These are phyloP conservation scores for Erodium moschatum DNA, from an alignment of 441 rosid species.

Conservation along the genomic window DNA sequence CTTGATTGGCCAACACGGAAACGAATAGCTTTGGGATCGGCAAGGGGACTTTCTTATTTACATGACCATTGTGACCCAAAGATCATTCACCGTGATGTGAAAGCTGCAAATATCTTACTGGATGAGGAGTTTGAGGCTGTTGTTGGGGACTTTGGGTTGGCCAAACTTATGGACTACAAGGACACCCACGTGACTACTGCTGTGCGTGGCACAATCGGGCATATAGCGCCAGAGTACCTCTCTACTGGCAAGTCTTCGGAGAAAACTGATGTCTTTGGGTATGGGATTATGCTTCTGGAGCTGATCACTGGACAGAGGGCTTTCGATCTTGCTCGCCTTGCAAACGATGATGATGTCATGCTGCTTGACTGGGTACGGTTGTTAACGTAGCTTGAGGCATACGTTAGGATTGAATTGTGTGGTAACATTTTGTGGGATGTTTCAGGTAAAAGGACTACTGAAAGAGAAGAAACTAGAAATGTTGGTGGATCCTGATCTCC, in stretches of 20 bases:
- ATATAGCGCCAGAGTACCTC: too few relatives aligned
- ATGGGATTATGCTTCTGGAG: conserved; percentile 80
- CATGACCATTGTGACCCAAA: conserved; percentile 86
- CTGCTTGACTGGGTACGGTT: conserved; percentile 69
- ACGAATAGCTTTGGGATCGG: conserved; percentile 68
- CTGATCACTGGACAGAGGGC: conserved; percentile 81
- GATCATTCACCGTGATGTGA: conserved; percentile 78
- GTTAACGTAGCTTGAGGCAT: background rate
- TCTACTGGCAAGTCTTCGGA: conserved; percentile 77
- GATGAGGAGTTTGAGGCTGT: conserved; percentile 85
- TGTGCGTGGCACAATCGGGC: too few relatives aligned
- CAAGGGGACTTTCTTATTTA: conserved; percentile 69
- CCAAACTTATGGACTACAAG: too few relatives aligned
- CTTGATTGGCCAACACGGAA: conserved; percentile 72
- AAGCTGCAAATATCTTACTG: conserved; percentile 72
- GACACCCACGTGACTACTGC: too few relatives aligned
- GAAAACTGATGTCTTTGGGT: conserved; percentile 77
- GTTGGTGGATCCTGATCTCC: conserved; percentile 72
- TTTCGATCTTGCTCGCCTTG: conserved; percentile 79
- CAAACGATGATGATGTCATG: conserved; percentile 83
- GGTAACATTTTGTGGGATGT: too few relatives aligned
- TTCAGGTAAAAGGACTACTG: conserved; percentile 68
- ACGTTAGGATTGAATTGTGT: too few relatives aligned
- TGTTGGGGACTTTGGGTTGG: conserved; percentile 57
- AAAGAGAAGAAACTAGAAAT: conserved; percentile 74